Base-by-base conservation (phyloP, 495 filamentous ascomycete genomes). In the Geopyxis carbonaria region DNA sequence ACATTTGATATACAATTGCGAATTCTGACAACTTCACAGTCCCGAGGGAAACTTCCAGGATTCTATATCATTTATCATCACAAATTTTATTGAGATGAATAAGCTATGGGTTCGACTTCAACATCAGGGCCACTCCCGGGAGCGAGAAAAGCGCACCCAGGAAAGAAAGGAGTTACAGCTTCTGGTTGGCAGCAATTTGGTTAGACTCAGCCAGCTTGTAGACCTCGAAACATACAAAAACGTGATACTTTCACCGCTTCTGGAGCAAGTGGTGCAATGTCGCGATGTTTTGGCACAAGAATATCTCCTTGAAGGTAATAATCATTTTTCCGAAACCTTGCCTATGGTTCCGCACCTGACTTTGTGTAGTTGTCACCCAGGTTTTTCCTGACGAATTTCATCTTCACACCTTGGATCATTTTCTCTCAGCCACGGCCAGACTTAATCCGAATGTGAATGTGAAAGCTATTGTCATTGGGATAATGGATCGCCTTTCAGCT, bases 41-140 rank as follows among this genome's bases (percentile, higher is more conserved):
- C 81, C 86, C 4, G 85, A 95, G 51, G 89, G 89, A 4, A 97
- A 95, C 53, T 64, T 95, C 22, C 85, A 93, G 53, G 89, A 97
- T 59, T 93, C 84, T 11, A 91, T 97, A 53, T 94, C 80, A 58
- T 97, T 97, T 51, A 75, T 93, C 19, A 62, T 97, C 52, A 97
- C 89, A 37, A 97, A 97, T 51, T 97, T 97, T 54, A 92, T 97
- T 50, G 89, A 97, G 60, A 97, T 97, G 89, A 97, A 97, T 57
- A 97, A 97, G 67, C 71, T 97, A 23, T 97, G 89, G 89, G 89
- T 97, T 40, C 76, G 89, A 40, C 63, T 93, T 42, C 89, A 97
- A 59, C 89, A 97, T 59, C 89, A 97, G 58, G 89, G 89, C 18
- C 89, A 93, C 51, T 95, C 91, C 23, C 71, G 87, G 45, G 91